Evolutionary conservation across 176 grass and related monocot species (phyloP).

Genomic region (Aegilops speltoides): DNA sequence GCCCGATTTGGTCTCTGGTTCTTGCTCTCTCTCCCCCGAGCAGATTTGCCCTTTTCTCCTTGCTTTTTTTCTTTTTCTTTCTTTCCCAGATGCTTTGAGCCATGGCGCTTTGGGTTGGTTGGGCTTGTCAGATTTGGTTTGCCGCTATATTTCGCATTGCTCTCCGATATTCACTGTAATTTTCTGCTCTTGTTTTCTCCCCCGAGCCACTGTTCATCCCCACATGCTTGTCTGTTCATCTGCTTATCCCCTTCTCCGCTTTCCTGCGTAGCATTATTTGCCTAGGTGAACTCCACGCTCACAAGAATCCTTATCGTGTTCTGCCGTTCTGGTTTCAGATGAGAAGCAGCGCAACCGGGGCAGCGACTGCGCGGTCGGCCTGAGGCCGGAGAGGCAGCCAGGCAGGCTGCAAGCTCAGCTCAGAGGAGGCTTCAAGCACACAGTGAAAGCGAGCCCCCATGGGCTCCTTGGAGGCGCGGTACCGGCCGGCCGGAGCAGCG

Average conservation of each 20-base stretch:
- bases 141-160: background rate
- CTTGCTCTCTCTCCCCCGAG: background rate
- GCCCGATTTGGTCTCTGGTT: slow-evolving; percentile 16
- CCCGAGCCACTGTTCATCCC: background rate
- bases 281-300: background rate
- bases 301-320: slow-evolving; percentile 1
- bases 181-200: background rate
- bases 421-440: background rate
- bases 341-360: slow-evolving; percentile 43
- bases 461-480: slow-evolving; percentile 65
- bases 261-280: background rate
- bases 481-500: slow-evolving; percentile 53
- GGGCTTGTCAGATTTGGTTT: slow-evolving; percentile 8
- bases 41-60: slow-evolving; percentile 20
- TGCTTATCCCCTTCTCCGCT: background rate
- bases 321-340: slow-evolving; percentile 33
- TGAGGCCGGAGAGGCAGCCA: slow-evolving; percentile 22
- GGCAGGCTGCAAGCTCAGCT: too few species aligned
- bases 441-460: slow-evolving; percentile 19
- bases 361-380: slow-evolving; percentile 19
- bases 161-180: background rate
- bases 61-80: background rate
- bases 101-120: background rate
- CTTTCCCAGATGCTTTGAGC: background rate
- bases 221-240: background rate